phyloP scores from a whole-genome alignment of 1,284 basidiomycete genomes.

The Moniliella sp. region DNA sequence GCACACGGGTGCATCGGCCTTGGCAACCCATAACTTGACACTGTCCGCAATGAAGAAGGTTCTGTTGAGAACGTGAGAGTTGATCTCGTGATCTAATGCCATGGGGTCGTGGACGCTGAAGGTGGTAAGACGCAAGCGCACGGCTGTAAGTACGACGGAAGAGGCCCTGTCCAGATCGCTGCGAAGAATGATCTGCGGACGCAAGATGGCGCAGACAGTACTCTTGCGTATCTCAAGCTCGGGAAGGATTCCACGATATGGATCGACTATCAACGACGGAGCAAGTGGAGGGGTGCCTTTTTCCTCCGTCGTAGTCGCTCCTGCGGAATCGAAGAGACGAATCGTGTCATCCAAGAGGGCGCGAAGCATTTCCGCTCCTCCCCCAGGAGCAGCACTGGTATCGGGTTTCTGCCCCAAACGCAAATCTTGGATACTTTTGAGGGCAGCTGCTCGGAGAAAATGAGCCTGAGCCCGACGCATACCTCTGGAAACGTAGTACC shows the following conservation, averaged over 20 bases:
- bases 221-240: constrained; percentile 40
- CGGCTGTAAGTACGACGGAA: constrained; percentile 52
- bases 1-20: no score
- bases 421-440: constrained; percentile 22
- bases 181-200: constrained; percentile 68
- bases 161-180: constrained; percentile 46
- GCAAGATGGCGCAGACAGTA: constrained; percentile 62
- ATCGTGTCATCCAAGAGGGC: no score
- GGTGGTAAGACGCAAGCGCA: constrained; percentile 57
- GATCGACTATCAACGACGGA: constrained; percentile 6
- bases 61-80: constrained; percentile 62
- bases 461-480: constrained; percentile 58
- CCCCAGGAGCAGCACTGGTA: no score
- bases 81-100: constrained; percentile 61
- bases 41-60: constrained; percentile 55
- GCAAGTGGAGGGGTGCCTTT: no score
- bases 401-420: no score
- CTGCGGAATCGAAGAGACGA: no score
- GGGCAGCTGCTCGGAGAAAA: constrained; percentile 52
- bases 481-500: constrained; percentile 67
- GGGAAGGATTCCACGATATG: constrained; percentile 30
- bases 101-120: constrained; percentile 60
- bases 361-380: no score
- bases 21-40: constrained; percentile 41
- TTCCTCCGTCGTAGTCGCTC: no score